A percentile compares a stretch with the other conserved stretches of the same genome.
Evolutionary conservation across 805 yeast genomes (phyloP).

Genomic region (Spathaspora girioi): DNA sequence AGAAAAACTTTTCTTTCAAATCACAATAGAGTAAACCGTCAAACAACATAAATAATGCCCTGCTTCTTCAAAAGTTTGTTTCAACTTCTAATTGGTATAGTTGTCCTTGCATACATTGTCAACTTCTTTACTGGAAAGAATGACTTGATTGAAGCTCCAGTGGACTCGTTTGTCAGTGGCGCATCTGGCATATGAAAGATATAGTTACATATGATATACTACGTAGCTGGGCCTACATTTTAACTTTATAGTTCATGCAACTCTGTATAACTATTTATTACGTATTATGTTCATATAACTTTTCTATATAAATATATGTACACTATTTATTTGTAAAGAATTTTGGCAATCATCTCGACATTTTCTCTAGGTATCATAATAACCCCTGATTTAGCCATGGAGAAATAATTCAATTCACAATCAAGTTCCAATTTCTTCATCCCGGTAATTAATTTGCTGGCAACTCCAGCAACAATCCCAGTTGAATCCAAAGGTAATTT

Average conservation of each 20-base stretch:
- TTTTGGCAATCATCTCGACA: slow-evolving; percentile 24
- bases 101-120: background rate
- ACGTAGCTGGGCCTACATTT: too few relatives aligned
- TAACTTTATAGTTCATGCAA: too few relatives aligned
- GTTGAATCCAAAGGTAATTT: slow-evolving; percentile 55
- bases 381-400: slow-evolving; percentile 58
- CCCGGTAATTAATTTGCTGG: slow-evolving; percentile 43
- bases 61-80: slow-evolving; percentile 8
- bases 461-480: slow-evolving; percentile 67
- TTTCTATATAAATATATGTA: background rate
- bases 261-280: too few relatives aligned
- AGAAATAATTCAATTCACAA: slow-evolving; percentile 54
- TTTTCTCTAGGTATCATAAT: slow-evolving; percentile 57
- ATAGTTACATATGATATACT: background rate
- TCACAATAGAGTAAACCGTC: background rate
- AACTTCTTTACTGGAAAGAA: background rate
- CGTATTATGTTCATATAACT: background rate
- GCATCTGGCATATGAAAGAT: background rate
- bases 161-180: background rate
- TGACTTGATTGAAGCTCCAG: background rate
- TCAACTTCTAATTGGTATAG: slow-evolving; percentile 3
- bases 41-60: background rate
- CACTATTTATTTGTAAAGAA: slow-evolving; percentile 1
- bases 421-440: slow-evolving; percentile 16
- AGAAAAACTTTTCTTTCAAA: too few relatives aligned